These are phyloP conservation scores for Santalum album DNA, from an alignment of 164 flowering plant genomes.

Conservation along the genomic window DNA sequence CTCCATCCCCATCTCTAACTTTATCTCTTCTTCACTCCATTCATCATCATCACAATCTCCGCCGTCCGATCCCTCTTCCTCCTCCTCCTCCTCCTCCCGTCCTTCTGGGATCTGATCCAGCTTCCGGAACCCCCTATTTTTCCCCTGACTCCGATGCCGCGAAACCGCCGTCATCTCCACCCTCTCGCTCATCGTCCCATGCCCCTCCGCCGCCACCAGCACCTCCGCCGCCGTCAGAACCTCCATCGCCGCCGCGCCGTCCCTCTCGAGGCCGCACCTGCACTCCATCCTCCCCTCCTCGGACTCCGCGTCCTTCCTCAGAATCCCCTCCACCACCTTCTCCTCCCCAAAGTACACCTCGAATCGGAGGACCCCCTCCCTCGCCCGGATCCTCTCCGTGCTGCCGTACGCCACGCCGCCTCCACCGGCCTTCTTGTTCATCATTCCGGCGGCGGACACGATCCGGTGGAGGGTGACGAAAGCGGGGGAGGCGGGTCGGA, in stretches of 20 bases:
- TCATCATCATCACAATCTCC: constrained; percentile 13
- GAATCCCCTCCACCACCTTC: constrained; percentile 43
- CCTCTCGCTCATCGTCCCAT: constrained; percentile 32
- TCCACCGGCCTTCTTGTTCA: background rate
- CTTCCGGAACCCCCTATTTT: constrained; percentile 2
- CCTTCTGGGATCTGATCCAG: constrained; percentile 59
- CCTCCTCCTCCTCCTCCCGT: constrained; percentile 5
- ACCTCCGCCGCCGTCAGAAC: constrained; percentile 38
- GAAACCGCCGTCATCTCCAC: constrained; percentile 35
- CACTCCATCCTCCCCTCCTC: constrained; percentile 46
- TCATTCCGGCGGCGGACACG: constrained; percentile 6
- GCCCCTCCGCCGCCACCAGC: constrained; percentile 39
- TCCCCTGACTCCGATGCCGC: constrained; percentile 12
- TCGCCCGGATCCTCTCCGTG: constrained; percentile 34
- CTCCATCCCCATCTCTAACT: constrained; percentile 15
- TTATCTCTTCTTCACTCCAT: too few relatives aligned
- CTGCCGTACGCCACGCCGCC: constrained; percentile 24
- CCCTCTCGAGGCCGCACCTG: constrained; percentile 26
- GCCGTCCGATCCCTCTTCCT: constrained; percentile 12
- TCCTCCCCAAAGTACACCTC: constrained; percentile 52
- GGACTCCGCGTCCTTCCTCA: constrained; percentile 33
- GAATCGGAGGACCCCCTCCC: constrained; percentile 48
- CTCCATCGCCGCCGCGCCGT: constrained; percentile 42
- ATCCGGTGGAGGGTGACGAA: constrained; percentile 53
- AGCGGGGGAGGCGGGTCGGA: constrained; percentile 44